Conservation (phyloP, 139 green algal species). For the Pseudopediastrum boryanum region DNA sequence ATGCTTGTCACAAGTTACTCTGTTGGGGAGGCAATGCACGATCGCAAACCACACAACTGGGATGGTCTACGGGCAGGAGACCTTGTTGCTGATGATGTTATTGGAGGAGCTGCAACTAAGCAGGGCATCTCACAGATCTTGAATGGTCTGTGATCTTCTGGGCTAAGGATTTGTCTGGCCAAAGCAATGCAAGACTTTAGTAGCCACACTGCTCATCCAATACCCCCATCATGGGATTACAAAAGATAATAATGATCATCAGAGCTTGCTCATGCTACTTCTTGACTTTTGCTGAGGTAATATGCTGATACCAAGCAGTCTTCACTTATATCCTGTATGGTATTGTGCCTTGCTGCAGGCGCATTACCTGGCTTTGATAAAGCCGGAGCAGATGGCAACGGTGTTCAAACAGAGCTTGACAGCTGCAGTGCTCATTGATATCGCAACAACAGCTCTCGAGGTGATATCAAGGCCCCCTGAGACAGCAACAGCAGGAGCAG, state of each 20-base stretch:
- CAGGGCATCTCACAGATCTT: too few species aligned
- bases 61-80: too few species aligned
- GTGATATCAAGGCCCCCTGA: not conserved
- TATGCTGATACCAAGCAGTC: not conserved
- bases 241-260: not conserved
- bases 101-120: too few species aligned
- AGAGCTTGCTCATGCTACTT: not conserved
- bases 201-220: not conserved
- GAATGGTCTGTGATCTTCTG: too few species aligned
- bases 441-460: conserved; percentile 18
- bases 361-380: conserved; percentile 57
- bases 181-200: not conserved
- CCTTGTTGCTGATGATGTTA: too few species aligned
- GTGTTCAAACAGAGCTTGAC: conserved; percentile 73
- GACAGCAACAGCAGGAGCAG: conserved; percentile 4
- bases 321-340: not conserved
- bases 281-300: not conserved
- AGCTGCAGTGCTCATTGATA: conserved; percentile 5
- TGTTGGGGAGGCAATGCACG: too few species aligned
- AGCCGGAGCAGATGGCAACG: conserved; percentile 50
- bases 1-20: too few species aligned
- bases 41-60: too few species aligned
- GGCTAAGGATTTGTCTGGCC: too few species aligned
- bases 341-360: conserved; percentile 21
- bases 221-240: not conserved